A percentile compares a stretch with the other conserved stretches of the same genome.
These are phyloP conservation scores for Brassica napus DNA, from an alignment of 345 rosid species.

Conservation along the genomic window Da-Ae NC_063447.1:10980001-10980500, in stretches of 20 bases:
- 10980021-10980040: conserved; percentile 65
- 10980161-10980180: conserved; percentile 70
- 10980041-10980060: conserved; percentile 80
- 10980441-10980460: neutral
- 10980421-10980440: no score
- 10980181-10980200: conserved; percentile 77
- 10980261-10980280: conserved; percentile 7
- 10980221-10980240: no score
- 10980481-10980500: neutral
- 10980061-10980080: conserved; percentile 67
- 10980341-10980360: neutral
- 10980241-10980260: no score
- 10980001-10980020: conserved; percentile 80
- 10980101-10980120: conserved; percentile 73
- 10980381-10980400: no score
- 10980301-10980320: no score
- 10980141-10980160: conserved; percentile 57
- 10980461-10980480: conserved; percentile 19
- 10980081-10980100: conserved; percentile 58
- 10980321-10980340: no score
- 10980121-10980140: conserved; percentile 70
- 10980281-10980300: neutral
- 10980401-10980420: no score
- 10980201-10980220: neutral
- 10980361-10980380: no score